These are phyloP conservation scores for Sodiomyces alkalinus DNA, from an alignment of 2,329 filamentous ascomycete genomes.

Conservation along the genomic window DNA sequence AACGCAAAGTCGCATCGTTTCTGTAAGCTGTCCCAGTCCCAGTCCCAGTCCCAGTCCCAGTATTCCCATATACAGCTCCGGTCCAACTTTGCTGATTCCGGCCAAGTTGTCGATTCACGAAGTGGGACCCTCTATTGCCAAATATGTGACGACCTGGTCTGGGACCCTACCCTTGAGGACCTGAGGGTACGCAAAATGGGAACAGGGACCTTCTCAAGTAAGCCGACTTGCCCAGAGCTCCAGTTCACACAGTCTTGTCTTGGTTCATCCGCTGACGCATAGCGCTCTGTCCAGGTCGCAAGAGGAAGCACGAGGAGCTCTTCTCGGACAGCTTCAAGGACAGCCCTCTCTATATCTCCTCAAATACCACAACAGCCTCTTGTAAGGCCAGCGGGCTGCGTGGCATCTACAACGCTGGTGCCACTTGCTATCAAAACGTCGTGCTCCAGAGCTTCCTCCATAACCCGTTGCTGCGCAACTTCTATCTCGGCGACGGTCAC, in stretches of 20 bases:
- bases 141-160: conserved; percentile 69
- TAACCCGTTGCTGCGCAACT: conserved; percentile 82
- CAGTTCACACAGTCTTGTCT: conserved; percentile 1
- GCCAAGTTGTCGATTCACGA: conserved; percentile 59
- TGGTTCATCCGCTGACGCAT: neutral
- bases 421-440: conserved; percentile 96
- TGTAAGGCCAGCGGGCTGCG: conserved; percentile 79
- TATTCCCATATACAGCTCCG: too few relatives aligned
- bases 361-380: conserved; percentile 64
- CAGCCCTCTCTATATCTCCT: conserved; percentile 52
- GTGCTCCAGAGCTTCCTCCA: conserved; percentile 88
- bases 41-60: neutral
- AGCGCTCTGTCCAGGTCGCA: conserved; percentile 33
- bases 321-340: conserved; percentile 50
- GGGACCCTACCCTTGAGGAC: conserved; percentile 67
- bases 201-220: conserved; percentile 50
- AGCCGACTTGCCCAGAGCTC: too few relatives aligned
- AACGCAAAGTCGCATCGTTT: conserved; percentile 57
- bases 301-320: conserved; percentile 61
- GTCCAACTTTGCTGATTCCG: conserved; percentile 12
- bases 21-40: conserved; percentile 32
- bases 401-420: conserved; percentile 94
- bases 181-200: conserved; percentile 56
- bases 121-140: conserved; percentile 66
- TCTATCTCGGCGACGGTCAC: conserved; percentile 84